Evolutionary conservation across 1,139 yeast genomes (phyloP), one percentile per base, ranked within the genome.

Genomic region (Hansenula anomala): DNA sequence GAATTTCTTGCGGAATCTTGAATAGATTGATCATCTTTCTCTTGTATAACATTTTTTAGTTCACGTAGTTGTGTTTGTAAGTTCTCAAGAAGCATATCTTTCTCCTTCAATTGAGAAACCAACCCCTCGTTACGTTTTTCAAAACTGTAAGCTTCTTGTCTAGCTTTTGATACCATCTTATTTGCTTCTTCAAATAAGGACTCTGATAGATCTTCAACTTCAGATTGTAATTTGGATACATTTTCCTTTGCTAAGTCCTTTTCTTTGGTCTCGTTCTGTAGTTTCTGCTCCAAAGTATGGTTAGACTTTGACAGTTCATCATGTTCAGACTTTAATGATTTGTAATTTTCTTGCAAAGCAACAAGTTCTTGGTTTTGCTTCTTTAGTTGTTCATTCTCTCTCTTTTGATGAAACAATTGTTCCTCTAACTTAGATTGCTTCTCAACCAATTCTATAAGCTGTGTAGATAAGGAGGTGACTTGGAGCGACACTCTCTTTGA

Each of bases 121-220:
- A 90, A 63, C 51, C 76, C 80, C 10, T 58, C 54, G 26, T 64
- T 65, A 46, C 73, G 70, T 32, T 70, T 59, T 47, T 76, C 76
- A 45, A 67, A 67, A 38, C 70, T 74, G 51, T 74, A 69, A 12
- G 78, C 70, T 48, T 77, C 83, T 48, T 73, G 64, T 42, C 81
- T 74, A 1, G 92, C 94, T 48, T 75, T 75, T 43, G 78, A 75
- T 13, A 86, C 95, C 85, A 83, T 84, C 36, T 72, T 71, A 55
- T 85, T 85, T 17, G 95, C 95, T 55, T 85, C 92, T 51, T 77
- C 81, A 57, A 86, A 86, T 32, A 86, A 62, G 2, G 88, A 77
- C 3, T 80, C 87, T 1, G 88, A 75, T 39, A 87, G 65, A 33
- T 86, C 95, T 56, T 84, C 92, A 23, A 86, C 83, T 56, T 87